Percentiles rank a stretch among this genome's conserved stretches.
Conservation (phyloP, 129 eudicot genomes). For the Scalesia atractyloides region DNA sequence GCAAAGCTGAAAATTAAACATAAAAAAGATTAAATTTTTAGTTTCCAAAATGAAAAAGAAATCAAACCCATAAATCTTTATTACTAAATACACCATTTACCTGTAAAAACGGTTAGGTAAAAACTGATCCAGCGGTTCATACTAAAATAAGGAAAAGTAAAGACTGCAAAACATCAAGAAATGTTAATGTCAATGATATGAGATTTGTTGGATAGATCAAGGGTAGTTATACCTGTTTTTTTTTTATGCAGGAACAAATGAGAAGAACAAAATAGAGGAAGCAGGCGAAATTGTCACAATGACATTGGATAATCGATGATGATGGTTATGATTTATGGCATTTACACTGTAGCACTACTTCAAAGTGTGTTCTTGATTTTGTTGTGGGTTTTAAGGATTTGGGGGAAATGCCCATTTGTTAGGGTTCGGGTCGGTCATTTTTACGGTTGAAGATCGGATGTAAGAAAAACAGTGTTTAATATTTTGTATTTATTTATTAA, state of each 20-base stretch:
- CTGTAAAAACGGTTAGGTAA: constrained; percentile 27
- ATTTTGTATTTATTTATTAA: too few species aligned
- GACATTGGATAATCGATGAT: constrained; percentile 13
- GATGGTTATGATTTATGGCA: background rate
- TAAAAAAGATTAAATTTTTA: background rate
- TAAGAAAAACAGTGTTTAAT: background rate
- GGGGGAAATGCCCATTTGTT: constrained; percentile 24
- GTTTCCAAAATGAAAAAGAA: background rate
- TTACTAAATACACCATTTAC: constrained; percentile 24
- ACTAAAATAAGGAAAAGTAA: constrained; percentile 11
- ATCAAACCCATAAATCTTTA: background rate
- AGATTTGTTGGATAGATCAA: constrained; percentile 17
- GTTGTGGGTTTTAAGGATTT: constrained; percentile 18
- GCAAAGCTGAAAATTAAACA: constrained; percentile 42
- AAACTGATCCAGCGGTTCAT: constrained; percentile 29
- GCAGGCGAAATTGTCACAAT: constrained; percentile 10
- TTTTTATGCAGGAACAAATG: constrained; percentile 2
- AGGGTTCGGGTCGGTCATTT: constrained; percentile 20
- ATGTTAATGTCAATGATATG: constrained; percentile 20
- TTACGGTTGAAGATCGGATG: background rate
- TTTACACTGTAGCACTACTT: constrained; percentile 12
- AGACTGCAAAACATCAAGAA: constrained; percentile 4
- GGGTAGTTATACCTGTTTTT: constrained; percentile 12
- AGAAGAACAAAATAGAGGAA: background rate
- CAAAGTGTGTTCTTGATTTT: background rate